These are phyloP conservation scores for Boletus edulis DNA, from an alignment of 768 basidiomycete genomes.

Conservation along the genomic window DNA sequence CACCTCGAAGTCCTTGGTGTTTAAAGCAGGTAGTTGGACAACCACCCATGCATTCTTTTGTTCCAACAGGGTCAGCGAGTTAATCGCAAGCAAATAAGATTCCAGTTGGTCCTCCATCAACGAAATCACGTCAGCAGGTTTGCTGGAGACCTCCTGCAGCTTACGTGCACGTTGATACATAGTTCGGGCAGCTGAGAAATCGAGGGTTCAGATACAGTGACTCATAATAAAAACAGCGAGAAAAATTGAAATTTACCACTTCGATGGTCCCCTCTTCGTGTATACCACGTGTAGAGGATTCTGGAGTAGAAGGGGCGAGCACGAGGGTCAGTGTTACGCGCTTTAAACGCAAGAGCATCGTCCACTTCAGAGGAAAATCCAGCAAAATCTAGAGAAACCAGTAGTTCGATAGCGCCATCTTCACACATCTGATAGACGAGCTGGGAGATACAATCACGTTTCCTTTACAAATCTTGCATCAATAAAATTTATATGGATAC, in stretches of 20 bases:
- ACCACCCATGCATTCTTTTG: slow-evolving; percentile 81
- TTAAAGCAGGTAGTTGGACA: slow-evolving; percentile 52
- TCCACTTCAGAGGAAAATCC: slow-evolving; percentile 87
- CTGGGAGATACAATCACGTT: slow-evolving; percentile 76
- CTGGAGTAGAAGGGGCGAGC: slow-evolving; percentile 81
- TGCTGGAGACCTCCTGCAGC: slow-evolving; percentile 47
- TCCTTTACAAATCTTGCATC: slow-evolving; percentile 44
- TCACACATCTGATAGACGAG: slow-evolving; percentile 94
- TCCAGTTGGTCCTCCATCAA: slow-evolving; percentile 70
- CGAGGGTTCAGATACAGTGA: slow-evolving; percentile 25
- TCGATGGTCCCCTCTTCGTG: slow-evolving; percentile 83
- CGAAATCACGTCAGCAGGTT: slow-evolving; percentile 36
- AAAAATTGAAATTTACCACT: slow-evolving; percentile 60
- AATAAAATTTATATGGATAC: slow-evolving; percentile 5
- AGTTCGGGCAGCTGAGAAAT: slow-evolving; percentile 68
- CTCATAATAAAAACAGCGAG: slow-evolving; percentile 5
- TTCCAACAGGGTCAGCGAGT: slow-evolving; percentile 82
- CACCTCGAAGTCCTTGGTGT: slow-evolving; percentile 46
- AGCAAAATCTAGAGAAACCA: slow-evolving; percentile 82
- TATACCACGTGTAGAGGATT: slow-evolving; percentile 94
- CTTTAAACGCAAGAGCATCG: slow-evolving; percentile 85
- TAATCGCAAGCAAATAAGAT: slow-evolving; percentile 84
- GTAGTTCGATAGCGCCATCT: slow-evolving; percentile 70
- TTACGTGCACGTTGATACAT: slow-evolving; percentile 94
- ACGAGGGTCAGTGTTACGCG: slow-evolving; percentile 89